phyloP scores from a whole-genome alignment of 306 rosid genomes.

The Rosa multiflora region DNA sequence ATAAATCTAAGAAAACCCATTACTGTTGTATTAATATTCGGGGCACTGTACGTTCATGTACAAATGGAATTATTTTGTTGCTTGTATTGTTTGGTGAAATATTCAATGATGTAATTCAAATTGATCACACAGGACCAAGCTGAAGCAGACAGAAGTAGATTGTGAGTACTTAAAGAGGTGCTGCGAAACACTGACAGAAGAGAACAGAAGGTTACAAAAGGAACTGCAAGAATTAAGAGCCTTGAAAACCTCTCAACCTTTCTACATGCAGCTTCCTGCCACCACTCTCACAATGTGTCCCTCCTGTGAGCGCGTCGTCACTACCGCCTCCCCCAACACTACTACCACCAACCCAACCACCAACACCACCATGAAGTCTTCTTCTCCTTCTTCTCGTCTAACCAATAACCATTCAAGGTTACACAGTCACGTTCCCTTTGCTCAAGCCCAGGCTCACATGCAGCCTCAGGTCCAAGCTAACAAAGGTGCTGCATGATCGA shows the following conservation, averaged over 20 bases:
- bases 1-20: not conserved
- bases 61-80: not conserved
- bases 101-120: not conserved
- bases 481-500: conserved; percentile 33
- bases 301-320: conserved; percentile 77
- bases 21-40: not conserved
- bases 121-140: conserved; percentile 61
- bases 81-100: not conserved
- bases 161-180: conserved; percentile 91
- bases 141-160: conserved; percentile 98
- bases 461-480: conserved; percentile 21
- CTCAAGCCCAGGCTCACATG: conserved; percentile 36
- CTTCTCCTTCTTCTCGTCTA: conserved; percentile 21
- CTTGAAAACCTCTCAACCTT: conserved; percentile 75
- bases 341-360: not conserved
- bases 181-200: conserved; percentile 87
- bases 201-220: conserved; percentile 88
- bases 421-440: conserved; percentile 18
- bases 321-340: conserved; percentile 34
- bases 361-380: not conserved
- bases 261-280: conserved; percentile 91
- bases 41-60: not conserved
- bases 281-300: conserved; percentile 99
- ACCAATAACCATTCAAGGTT: conserved; percentile 20
- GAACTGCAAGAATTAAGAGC: conserved; percentile 93